Conservation (phyloP, 768 basidiomycete genomes). For the Paxillus rubicundulus region DNA sequence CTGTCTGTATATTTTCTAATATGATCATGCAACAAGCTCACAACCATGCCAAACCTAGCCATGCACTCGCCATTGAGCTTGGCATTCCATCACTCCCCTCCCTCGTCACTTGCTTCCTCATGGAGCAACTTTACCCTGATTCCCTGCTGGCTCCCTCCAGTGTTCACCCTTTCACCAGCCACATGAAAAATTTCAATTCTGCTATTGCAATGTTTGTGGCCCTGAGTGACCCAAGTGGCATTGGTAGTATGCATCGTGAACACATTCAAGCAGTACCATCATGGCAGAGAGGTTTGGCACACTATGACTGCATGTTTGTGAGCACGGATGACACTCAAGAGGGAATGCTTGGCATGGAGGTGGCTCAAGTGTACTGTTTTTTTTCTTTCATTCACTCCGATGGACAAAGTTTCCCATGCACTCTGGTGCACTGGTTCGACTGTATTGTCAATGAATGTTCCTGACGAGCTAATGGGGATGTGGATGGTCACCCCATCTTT, state of each 20-base stretch:
- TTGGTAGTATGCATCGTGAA: conserved; percentile 10
- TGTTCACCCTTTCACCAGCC: neutral
- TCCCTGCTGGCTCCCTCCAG: neutral
- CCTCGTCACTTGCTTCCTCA: neutral
- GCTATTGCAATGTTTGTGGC: neutral
- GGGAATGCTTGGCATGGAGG: no score
- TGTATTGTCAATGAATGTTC: conserved; percentile 1
- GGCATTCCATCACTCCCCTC: neutral
- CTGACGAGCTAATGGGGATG: conserved; percentile 22
- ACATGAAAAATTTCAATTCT: neutral
- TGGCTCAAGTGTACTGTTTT: no score
- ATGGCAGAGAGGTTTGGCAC: conserved; percentile 8
- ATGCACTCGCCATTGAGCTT: neutral
- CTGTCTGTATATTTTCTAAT: neutral
- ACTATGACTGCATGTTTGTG: neutral
- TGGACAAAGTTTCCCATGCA: conserved; percentile 8
- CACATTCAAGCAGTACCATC: conserved; percentile 18
- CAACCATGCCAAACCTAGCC: neutral
- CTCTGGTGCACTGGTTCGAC: conserved; percentile 22
- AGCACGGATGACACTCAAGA: no score
- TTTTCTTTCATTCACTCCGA: conserved; percentile 8
- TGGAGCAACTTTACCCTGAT: neutral
- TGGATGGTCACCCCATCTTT: conserved; percentile 15
- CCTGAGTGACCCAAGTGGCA: neutral
- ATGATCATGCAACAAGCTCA: neutral